Evolutionary conservation across 257 asterid species (phyloP), one percentile per base, ranked within the genome.

Genomic region (Solanum pimpinellifolium): DNA sequence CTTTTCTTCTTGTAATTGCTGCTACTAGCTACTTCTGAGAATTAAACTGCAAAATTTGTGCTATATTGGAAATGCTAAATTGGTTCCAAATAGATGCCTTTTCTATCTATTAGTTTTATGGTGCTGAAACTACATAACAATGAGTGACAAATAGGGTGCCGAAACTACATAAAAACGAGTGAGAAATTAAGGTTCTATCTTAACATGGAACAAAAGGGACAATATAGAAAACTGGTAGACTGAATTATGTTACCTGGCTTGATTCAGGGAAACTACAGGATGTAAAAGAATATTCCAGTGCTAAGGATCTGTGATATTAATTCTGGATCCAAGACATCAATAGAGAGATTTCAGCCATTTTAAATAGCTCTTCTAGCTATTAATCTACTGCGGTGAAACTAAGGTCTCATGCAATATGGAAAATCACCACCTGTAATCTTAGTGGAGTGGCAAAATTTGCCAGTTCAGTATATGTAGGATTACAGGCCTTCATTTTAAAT

Each of bases 1-100:
- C 91, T 33, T 70, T 49, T 77, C 18, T 77, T 77, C 83, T 77
- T 80, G 66, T 83, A n/a, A 49, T n/a, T 31, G 83, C 74, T 83
- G 20, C 39, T 49, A 68, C 68, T 33, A 83, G 83, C 47, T 78
- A 29, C 80, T 74, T 75, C 46, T 62, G 75, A 21, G 75, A 66
- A 69, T 47, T 49, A 46, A 27, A 46, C 25, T 15, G 25, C 39
- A 56, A 68, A 70, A 68, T 7, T 62, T 89, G 47, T 88, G n/a
- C 21, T 21, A 33, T 56, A 31, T 52, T 12, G 62, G 25, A 42
- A 78, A 46, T 78, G 39, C 84, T 15, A 44, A 78, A 25, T 78
- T 78, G 39, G 41, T 80, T 80, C 2, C 66, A 80, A 49, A 44
- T 27, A 46, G 85, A 80, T 15, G 66, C 68, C 68, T 80, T 41